Base-by-base conservation (phyloP, 2,329 filamentous ascomycete genomes). In the Meredithiella fracta region DNA sequence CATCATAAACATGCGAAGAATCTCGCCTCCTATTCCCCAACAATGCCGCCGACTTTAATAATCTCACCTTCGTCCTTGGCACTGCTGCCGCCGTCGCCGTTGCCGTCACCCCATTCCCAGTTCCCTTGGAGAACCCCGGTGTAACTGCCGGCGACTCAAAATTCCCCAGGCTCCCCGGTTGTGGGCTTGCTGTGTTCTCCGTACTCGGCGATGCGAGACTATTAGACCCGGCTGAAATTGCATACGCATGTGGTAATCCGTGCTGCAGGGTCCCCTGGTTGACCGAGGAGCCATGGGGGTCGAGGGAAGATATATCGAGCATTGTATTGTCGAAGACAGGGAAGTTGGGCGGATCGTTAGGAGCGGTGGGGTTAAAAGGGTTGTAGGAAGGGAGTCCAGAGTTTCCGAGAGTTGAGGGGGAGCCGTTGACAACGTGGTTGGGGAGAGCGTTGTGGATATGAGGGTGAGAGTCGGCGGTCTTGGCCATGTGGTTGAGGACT, bases 401-500 rank as follows among this genome's bases (percentile, higher is more conserved):
- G 11, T 34, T 34, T 11, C 29, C 29, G 5, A 34, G 5, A 5
- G 5, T 11, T 11, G 29, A 34, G 5, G 66, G 75, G 71, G 60
- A 50, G 11, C 29, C 37, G 17, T 40, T 38, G 40, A 49, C 22
- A 11, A 38, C 22, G 2, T 44, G 54, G 6, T 44, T 47, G 14
- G 86, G 85, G 14, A 86, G 86, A n/a, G 86, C 88, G 23, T 47
- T 47, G 34, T 55, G 53, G 14, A 25, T 38, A 14, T 42, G 37
- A 9, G 34, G 59, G 11, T 69, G 61, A 11, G 44, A 25, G 26
- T 53, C 53, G 17, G 57, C 57, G 3, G 53, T 52, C 49, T 55
- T 58, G 3, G 87, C 88, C 86, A 98, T 94, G 67, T 97, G 91
- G 26, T 88, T 89, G 0, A 98, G 78, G 79, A 97, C 96, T 55